phyloP scores from a whole-genome alignment of 2,329 filamentous ascomycete species.

The Talaromyces sp. region DNA sequence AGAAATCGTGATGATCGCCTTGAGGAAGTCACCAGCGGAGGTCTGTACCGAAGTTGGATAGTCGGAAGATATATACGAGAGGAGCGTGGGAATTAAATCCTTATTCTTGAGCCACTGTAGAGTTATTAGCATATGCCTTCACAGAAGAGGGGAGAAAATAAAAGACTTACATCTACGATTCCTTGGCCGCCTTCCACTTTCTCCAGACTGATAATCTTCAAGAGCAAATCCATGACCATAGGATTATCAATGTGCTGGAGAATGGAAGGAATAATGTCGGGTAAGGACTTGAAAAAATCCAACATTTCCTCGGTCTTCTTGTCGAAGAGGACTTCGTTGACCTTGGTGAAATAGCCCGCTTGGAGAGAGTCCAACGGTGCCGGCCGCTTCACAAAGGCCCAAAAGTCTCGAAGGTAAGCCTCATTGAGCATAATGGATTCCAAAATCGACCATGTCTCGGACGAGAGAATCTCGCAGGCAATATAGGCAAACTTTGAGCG shows the following conservation, averaged over 20 bases:
- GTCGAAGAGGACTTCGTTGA: conserved; percentile 95
- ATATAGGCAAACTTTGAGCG: conserved; percentile 92
- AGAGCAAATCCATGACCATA: conserved; percentile 94
- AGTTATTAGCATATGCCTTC: conserved; percentile 6
- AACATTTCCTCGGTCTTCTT: conserved; percentile 99
- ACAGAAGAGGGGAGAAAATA: background rate
- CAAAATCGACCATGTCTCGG: conserved; percentile 94
- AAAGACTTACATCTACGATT: conserved; percentile 73
- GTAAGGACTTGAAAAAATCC: conserved; percentile 76
- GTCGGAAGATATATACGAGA: conserved; percentile 81
- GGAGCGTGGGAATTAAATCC: conserved; percentile 77
- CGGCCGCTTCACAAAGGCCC: conserved; percentile 81
- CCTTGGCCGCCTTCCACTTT: conserved; percentile 87
- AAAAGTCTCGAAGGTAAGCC: conserved; percentile 74
- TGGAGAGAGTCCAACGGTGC: conserved; percentile 86
- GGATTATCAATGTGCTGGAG: conserved; percentile 93
- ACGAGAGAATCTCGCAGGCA: conserved; percentile 87
- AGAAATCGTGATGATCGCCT: conserved; percentile 97
- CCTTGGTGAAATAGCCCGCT: conserved; percentile 97
- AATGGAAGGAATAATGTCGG: conserved; percentile 77
- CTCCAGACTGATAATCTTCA: conserved; percentile 96
- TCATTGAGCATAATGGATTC: conserved; percentile 87
- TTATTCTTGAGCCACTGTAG: conserved; percentile 84
- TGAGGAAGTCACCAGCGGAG: conserved; percentile 93
- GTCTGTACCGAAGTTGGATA: conserved; percentile 89